Evolutionary conservation across 2,329 filamentous ascomycete genomes (phyloP), one percentile per base, ranked within the genome.

Genomic region (Trichoderma endophyticum): DNA sequence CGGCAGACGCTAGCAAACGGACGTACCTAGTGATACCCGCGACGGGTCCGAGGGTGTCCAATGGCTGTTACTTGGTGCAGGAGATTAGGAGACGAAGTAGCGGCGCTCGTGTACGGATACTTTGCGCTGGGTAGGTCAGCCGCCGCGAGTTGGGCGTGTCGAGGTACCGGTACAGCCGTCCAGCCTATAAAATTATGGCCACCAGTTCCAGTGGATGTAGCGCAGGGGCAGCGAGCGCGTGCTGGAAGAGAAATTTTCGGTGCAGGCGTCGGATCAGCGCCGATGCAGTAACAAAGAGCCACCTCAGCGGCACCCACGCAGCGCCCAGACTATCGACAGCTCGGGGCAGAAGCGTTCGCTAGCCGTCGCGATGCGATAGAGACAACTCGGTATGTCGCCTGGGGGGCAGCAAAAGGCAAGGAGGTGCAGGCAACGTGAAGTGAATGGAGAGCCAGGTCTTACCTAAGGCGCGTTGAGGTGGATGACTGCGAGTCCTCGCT

Each of bases 181-280:
- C 43, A 36, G 66, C 34, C 48, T 57, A 34, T 59, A 39, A 43
- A 65, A 62, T 34, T 61, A 62, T 62, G 57, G 57, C 57, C 57
- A 60, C 59, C 43, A 48, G 62, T 18, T 63, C 51, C 68, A 71
- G 68, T 24, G 61, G 39, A 65, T 59, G 71, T 71, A 73, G 71
- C 71, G 71, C 71, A 71, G 71, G 61, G 43, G 60, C 71, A 71
- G 67, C 54, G 68, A 66, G 66, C 67, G 62, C 61, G 61, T 64
- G 51, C 63, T 65, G 74, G 74, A 77, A 75, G 75, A 79, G 78
- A 81, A 80, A 78, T 78, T 80, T 80, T 81, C 77, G 77, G 77
- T 73, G 74, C 75, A 72, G 73, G 74, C 30, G 34, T 74, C 74
- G 74, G 65, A 63, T 56, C 71, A 59, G 66, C 66, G 66, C 66